phyloP scores from a whole-genome alignment of 2,329 filamentous ascomycete species.

The Botrytis medusae region DNA sequence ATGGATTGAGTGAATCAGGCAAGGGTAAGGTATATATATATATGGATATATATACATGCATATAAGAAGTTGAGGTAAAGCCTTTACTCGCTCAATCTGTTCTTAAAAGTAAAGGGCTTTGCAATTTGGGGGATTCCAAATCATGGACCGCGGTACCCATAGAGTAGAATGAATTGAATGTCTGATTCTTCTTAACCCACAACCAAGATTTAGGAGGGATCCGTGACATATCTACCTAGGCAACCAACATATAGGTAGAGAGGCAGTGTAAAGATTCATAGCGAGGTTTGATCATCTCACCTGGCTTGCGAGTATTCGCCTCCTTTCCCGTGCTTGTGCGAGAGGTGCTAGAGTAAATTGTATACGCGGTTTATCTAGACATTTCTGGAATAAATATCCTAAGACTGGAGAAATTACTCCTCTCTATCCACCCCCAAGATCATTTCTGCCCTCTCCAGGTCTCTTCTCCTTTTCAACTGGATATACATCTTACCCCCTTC shows the following conservation, averaged over 20 bases:
- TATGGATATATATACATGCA: too few species aligned
- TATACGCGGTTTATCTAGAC: neutral
- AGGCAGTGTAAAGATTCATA: neutral
- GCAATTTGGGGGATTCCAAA: neutral
- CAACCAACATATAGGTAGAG: neutral
- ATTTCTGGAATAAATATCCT: neutral
- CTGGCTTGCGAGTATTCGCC: constrained; percentile 8
- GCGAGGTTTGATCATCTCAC: constrained; percentile 11
- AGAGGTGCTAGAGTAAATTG: neutral
- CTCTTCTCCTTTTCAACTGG: neutral
- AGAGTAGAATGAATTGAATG: neutral
- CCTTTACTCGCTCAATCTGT: neutral
- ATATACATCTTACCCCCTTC: neutral
- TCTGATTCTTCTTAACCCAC: neutral
- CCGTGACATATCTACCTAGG: neutral
- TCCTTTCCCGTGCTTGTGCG: neutral
- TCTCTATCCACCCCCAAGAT: neutral
- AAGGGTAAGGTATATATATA: too few species aligned
- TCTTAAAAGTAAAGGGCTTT: neutral
- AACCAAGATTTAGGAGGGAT: neutral
- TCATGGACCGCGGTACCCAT: neutral
- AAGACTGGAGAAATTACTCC: neutral
- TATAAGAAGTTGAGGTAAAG: neutral
- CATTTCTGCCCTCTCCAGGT: neutral
- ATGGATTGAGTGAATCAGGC: neutral